Evolutionary conservation across 2,329 filamentous ascomycete genomes (phyloP).

Genomic region (Fusarium dimerum): DNA sequence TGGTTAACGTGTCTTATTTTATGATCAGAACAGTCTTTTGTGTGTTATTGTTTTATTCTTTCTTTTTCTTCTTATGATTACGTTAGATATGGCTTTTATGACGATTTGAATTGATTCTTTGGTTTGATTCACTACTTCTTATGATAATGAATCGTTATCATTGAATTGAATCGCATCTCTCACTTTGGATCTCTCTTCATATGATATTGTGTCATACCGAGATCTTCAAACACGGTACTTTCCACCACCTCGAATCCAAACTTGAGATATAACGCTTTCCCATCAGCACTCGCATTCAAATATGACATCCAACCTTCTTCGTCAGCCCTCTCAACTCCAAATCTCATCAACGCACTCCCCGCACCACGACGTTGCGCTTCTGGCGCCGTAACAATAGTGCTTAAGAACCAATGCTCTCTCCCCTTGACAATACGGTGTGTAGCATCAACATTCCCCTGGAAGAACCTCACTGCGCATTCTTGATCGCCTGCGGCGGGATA

Average conservation of each 20-base stretch:
- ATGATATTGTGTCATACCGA: slow-evolving; percentile 28
- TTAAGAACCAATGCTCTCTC: slow-evolving; percentile 35
- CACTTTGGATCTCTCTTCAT: slow-evolving; percentile 30
- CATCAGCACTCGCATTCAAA: slow-evolving; percentile 30
- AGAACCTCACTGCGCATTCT: slow-evolving; percentile 42
- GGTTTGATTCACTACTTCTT: neutral
- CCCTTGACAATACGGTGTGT: slow-evolving; percentile 26
- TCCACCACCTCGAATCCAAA: slow-evolving; percentile 31
- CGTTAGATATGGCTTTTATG: slow-evolving; percentile 11
- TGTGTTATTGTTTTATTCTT: slow-evolving; percentile 15
- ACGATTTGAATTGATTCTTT: slow-evolving; percentile 10
- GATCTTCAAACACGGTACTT: slow-evolving; percentile 19
- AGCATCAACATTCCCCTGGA: slow-evolving; percentile 33
- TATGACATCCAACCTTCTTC: slow-evolving; percentile 30
- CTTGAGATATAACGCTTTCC: slow-evolving; percentile 30
- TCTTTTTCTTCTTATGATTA: neutral
- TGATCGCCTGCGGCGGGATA: slow-evolving; percentile 30
- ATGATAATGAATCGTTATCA: too few relatives aligned
- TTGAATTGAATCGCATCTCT: too few relatives aligned
- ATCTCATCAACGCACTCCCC: slow-evolving; percentile 34
- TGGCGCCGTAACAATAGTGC: slow-evolving; percentile 34
- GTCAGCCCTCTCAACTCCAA: slow-evolving; percentile 33
- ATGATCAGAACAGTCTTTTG: slow-evolving; percentile 15
- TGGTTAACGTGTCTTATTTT: slow-evolving; percentile 13
- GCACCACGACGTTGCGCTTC: slow-evolving; percentile 35